Base-by-base conservation (phyloP, 495 filamentous ascomycete genomes). In the Xylaria nigripes region DNA sequence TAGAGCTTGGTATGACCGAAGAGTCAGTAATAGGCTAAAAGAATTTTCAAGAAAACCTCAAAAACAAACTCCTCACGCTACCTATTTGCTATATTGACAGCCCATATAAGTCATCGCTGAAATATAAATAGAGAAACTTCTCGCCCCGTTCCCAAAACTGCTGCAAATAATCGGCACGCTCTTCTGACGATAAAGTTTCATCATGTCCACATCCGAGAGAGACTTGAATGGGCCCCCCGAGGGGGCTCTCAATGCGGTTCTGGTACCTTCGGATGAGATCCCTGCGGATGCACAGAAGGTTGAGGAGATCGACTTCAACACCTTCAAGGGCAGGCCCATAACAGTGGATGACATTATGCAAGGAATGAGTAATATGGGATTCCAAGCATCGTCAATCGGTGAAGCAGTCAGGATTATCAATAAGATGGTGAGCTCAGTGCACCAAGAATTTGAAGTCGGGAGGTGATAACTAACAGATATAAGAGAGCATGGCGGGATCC, bases 321-420 rank as follows among this genome's bases (percentile, higher is more conserved):
- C 84, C 24, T 87, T 84, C 63, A 75, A 79, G 49, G 82, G 82
- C 34, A 79, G 81, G 15, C 78, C 82, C 59, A 87, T 96, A 58
- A 95, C 89, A 2, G 89, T 87, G 29, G 83, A 86, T 15, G 89
- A 96, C 63, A 72, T 99, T 58, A 76, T 92, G 13, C 76, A 81
- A n/a, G 82, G 84, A 47, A 90, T 96, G 85, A 78, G 79, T 55
- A 73, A 29, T 56, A 95, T 89, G 79, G 93, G 94, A 9, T 97
- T 97, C 68, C 93, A 98, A 72, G 91, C 89, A 15, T 88, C 81
- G 43, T 85, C 87, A 5, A 81, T 96, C 43, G 83, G 85, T 16
- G 85, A 95, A 59, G 93, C 92, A 3, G 81, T 87, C 45, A 74
- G 82, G 32, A 93, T 96, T 55, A 85, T 99, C 62, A 89, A 99